Percentiles rank a stretch among this genome's conserved stretches.
These are phyloP conservation scores for Brassica balearica DNA, from an alignment of 441 rosid species.

Conservation along the genomic window DNA sequence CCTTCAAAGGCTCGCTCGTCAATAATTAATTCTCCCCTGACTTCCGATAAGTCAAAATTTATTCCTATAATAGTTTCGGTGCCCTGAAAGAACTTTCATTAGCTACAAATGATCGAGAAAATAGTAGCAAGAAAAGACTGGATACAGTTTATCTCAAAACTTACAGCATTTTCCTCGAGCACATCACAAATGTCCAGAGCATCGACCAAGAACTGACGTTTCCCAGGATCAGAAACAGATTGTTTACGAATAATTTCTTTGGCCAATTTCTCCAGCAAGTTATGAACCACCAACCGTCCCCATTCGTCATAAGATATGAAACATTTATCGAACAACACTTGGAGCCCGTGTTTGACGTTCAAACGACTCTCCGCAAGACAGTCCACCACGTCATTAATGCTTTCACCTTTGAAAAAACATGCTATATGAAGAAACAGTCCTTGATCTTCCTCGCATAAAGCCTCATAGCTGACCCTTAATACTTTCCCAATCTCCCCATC, in stretches of 20 bases:
- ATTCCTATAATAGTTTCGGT: not conserved
- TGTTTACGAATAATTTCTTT: not conserved
- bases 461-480: conserved; percentile 3
- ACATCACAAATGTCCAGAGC: not conserved
- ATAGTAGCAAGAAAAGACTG: not conserved
- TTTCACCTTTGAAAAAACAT: not conserved
- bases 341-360: not conserved
- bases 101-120: not conserved
- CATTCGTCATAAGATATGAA: not conserved
- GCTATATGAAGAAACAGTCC: conserved; percentile 1
- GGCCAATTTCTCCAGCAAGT: not conserved
- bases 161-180: not conserved
- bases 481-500: not conserved
- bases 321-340: not conserved
- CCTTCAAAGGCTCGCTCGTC: not conserved
- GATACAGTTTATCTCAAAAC: not conserved
- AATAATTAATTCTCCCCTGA: not conserved
- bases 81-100: not conserved
- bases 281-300: not conserved
- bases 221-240: not conserved
- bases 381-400: not conserved
- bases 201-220: not conserved
- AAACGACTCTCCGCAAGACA: not conserved
- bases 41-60: not conserved
- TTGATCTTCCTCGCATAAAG: not conserved